phyloP scores from a whole-genome alignment of 345 rosid species.

The Camelina sativa region DNA sequence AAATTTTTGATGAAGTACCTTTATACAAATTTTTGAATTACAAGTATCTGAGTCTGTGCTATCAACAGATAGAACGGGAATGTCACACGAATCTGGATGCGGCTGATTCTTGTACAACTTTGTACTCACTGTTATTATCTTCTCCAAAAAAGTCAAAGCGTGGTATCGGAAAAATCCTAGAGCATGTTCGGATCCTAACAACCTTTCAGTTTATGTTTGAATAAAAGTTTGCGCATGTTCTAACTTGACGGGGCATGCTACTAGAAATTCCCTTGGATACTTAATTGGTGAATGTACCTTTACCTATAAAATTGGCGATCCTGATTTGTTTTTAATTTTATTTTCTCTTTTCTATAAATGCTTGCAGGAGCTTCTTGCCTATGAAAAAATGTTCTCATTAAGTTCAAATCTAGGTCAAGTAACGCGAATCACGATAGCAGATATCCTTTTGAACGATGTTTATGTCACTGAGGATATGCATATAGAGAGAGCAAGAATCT shows the following conservation, averaged over 20 bases:
- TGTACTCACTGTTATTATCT: conserved; percentile 59
- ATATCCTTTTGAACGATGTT: conserved; percentile 61
- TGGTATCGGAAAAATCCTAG: conserved; percentile 60
- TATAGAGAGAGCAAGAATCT: too few relatives aligned
- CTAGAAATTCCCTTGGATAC: background rate
- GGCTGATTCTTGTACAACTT: conserved; percentile 50
- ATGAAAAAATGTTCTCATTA: conserved; percentile 55
- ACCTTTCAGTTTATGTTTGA: conserved; percentile 18
- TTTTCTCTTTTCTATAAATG: conserved; percentile 30
- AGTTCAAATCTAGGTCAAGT: conserved; percentile 61
- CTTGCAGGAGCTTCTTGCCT: conserved; percentile 76
- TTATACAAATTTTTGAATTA: conserved; percentile 29
- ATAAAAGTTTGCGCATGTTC: background rate
- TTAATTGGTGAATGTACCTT: conserved; percentile 9
- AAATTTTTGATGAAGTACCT: conserved; percentile 34
- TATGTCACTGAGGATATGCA: conserved; percentile 46
- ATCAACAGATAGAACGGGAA: too few relatives aligned
- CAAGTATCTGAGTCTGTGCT: conserved; percentile 42
- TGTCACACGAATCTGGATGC: conserved; percentile 44
- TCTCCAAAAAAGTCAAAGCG: conserved; percentile 51
- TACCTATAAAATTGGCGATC: conserved; percentile 26
- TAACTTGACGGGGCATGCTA: conserved; percentile 17
- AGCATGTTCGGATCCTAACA: conserved; percentile 68
- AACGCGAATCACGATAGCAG: conserved; percentile 58
- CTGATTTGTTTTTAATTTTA: conserved; percentile 2